A percentile compares a stretch with the other conserved stretches of the same genome.
Evolutionary conservation across 805 yeast genomes (phyloP).

Genomic region (Yamadazyma kitorensis): DNA sequence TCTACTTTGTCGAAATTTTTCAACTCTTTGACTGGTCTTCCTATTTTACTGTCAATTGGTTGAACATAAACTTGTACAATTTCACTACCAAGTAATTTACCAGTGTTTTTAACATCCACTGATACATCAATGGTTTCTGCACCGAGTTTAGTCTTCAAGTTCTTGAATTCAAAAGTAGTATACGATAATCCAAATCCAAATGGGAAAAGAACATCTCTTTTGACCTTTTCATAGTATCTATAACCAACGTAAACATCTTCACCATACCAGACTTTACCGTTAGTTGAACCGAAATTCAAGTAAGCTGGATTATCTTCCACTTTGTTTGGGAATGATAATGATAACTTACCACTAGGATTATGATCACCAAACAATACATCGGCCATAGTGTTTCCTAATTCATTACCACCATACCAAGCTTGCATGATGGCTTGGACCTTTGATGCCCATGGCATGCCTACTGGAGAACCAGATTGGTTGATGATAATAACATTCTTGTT

Average conservation of each 20-base stretch:
- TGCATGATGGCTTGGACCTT: constrained; percentile 14
- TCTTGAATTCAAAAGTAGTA: constrained; percentile 44
- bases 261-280: constrained; percentile 41
- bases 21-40: constrained; percentile 58
- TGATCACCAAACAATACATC: constrained; percentile 59
- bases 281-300: constrained; percentile 27
- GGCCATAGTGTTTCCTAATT: constrained; percentile 56
- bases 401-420: constrained; percentile 32
- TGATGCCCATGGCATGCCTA: constrained; percentile 27
- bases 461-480: constrained; percentile 34
- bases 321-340: constrained; percentile 19
- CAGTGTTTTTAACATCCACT: constrained; percentile 48
- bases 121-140: constrained; percentile 27
- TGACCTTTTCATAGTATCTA: constrained; percentile 54
- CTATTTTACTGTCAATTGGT: constrained; percentile 33
- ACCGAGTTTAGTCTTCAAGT: constrained; percentile 29
- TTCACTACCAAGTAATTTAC: constrained; percentile 49
- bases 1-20: constrained; percentile 54
- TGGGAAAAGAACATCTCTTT: constrained; percentile 50
- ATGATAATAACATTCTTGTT: constrained; percentile 30
- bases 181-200: constrained; percentile 66
- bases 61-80: constrained; percentile 54
- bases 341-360: constrained; percentile 60
- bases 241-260: constrained; percentile 68
- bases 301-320: constrained; percentile 28